Evolutionary conservation across 441 rosid species (phyloP).

Genomic region (Gossypium davidsonii): DNA sequence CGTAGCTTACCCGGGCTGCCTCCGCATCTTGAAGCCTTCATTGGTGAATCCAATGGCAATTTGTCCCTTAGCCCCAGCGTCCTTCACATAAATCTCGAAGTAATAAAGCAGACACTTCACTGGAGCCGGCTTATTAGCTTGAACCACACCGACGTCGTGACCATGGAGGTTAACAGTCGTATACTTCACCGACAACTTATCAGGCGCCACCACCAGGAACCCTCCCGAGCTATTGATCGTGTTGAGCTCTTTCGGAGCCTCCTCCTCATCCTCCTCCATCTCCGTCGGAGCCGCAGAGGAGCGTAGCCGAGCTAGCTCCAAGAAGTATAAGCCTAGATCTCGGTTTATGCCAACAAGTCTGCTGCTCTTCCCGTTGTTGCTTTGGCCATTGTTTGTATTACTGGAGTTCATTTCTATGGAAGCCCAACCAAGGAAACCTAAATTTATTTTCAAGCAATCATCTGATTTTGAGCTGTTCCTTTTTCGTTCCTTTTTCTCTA

Average conservation of each 20-base stretch:
- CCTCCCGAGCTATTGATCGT: slow-evolving; percentile 77
- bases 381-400: slow-evolving; percentile 17
- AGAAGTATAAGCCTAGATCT: slow-evolving; percentile 42
- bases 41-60: slow-evolving; percentile 72
- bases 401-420: slow-evolving; percentile 11
- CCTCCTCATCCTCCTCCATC: slow-evolving; percentile 55
- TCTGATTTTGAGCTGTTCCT: not conserved
- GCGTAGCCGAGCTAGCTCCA: slow-evolving; percentile 30
- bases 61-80: slow-evolving; percentile 65
- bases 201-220: slow-evolving; percentile 59
- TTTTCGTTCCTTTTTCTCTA: not conserved
- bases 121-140: slow-evolving; percentile 71
- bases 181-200: slow-evolving; percentile 70
- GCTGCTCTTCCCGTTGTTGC: slow-evolving; percentile 17
- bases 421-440: slow-evolving; percentile 14
- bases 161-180: slow-evolving; percentile 49
- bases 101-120: slow-evolving; percentile 55
- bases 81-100: slow-evolving; percentile 74
- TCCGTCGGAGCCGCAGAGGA: slow-evolving; percentile 14
- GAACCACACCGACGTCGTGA: slow-evolving; percentile 78
- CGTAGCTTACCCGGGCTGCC: slow-evolving; percentile 28
- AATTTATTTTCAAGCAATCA: slow-evolving; percentile 6
- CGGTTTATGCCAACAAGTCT: slow-evolving; percentile 10
- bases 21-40: slow-evolving; percentile 60
- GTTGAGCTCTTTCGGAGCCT: slow-evolving; percentile 76